Percentiles rank a stretch among this genome's conserved stretches.
Evolutionary conservation across 768 basidiomycete genomes (phyloP).

Genomic region (Cantharellus anzutake): DNA sequence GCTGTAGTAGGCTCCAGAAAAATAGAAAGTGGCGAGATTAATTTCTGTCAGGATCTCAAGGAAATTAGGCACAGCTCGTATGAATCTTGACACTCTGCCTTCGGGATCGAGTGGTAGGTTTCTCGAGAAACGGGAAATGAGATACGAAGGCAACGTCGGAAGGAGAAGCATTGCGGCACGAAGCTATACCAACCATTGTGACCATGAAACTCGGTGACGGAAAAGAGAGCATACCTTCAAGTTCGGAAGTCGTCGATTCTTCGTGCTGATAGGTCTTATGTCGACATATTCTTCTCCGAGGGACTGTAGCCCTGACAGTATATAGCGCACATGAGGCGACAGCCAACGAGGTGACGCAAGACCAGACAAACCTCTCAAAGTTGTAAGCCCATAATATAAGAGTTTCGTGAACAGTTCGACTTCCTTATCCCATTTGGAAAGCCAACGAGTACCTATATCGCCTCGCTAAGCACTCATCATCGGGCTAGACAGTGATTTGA

Average conservation of each 20-base stretch:
- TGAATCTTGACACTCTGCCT: constrained; percentile 15
- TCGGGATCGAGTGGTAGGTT: constrained; percentile 16
- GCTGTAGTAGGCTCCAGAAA: constrained; percentile 64
- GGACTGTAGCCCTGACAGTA: constrained; percentile 45
- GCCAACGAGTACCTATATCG: constrained; percentile 54
- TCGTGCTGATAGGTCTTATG: constrained; percentile 46
- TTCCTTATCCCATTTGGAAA: constrained; percentile 66
- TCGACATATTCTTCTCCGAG: constrained; percentile 86
- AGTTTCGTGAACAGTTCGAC: constrained; percentile 49
- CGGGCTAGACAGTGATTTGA: neutral
- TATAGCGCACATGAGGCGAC: neutral
- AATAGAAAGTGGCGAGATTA: constrained; percentile 66
- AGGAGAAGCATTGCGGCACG: constrained; percentile 43
- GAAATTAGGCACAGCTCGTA: constrained; percentile 26
- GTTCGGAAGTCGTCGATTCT: neutral
- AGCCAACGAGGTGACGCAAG: neutral
- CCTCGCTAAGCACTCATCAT: neutral
- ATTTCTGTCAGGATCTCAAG: constrained; percentile 45
- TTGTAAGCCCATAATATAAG: constrained; percentile 54
- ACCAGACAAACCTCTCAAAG: constrained; percentile 39
- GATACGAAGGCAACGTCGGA: constrained; percentile 44
- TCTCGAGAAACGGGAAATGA: constrained; percentile 31
- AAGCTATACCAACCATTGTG: constrained; percentile 9
- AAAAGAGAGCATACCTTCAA: neutral
- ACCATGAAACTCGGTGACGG: neutral